A percentile compares a stretch with the other conserved stretches of the same genome.
These are phyloP conservation scores for Marasmius tenuissimus DNA, from an alignment of 1,284 basidiomycete genomes.

Conservation along the genomic window DNA sequence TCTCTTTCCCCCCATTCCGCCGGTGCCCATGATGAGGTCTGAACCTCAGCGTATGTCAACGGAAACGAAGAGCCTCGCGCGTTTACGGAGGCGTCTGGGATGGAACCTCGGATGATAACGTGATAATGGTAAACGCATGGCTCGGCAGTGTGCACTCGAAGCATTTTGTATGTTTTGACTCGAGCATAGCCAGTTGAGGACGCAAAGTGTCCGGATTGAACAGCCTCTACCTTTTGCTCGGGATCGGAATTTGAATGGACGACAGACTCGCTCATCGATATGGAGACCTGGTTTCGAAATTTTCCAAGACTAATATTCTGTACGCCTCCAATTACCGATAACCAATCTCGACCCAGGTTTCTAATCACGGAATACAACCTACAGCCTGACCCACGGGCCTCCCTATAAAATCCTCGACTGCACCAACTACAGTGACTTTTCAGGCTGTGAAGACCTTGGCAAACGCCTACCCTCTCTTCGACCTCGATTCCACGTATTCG, in stretches of 20 bases:
- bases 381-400: conserved; percentile 65
- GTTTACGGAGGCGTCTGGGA: too few species aligned
- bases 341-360: conserved; percentile 22
- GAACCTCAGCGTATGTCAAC: too few species aligned
- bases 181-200: too few species aligned
- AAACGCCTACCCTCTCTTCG: conserved; percentile 37
- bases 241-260: not conserved
- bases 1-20: too few species aligned
- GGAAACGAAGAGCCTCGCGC: not conserved
- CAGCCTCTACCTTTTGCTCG: too few species aligned
- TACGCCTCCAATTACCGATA: conserved; percentile 21
- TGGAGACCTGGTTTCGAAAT: conserved; percentile 42
- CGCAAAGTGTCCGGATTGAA: too few species aligned
- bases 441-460: conserved; percentile 48
- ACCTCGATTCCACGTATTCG: conserved; percentile 57
- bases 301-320: conserved; percentile 56
- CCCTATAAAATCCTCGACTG: conserved; percentile 48
- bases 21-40: too few species aligned
- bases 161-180: too few species aligned
- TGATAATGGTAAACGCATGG: conserved; percentile 16
- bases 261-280: conserved; percentile 18
- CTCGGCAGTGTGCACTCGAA: too few species aligned
- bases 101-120: not conserved
- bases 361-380: conserved; percentile 7
- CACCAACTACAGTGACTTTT: conserved; percentile 30